Percentiles rank a stretch among this genome's conserved stretches.
Conservation (phyloP, 768 basidiomycete genomes). For the Boletus reticulatus region DNA sequence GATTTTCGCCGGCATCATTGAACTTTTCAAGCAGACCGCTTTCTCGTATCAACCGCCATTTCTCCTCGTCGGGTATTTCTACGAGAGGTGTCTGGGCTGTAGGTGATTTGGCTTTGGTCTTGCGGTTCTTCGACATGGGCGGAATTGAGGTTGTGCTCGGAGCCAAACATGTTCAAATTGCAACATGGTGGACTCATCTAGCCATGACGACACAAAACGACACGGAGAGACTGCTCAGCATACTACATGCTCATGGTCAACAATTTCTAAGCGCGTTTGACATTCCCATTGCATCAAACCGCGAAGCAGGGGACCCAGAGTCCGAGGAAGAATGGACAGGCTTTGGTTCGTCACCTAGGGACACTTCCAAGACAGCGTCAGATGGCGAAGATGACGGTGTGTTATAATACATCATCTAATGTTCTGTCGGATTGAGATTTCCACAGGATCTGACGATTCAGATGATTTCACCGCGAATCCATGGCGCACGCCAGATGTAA, state of each 20-base stretch:
- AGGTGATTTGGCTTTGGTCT: constrained; percentile 11
- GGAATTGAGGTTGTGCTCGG: not conserved
- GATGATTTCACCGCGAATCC: constrained; percentile 40
- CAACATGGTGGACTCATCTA: not conserved
- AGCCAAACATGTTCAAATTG: constrained; percentile 9
- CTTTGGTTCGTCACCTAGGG: constrained; percentile 17
- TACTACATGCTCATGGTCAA: constrained; percentile 46
- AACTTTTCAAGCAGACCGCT: constrained; percentile 54
- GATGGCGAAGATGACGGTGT: constrained; percentile 22
- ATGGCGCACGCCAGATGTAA: constrained; percentile 42
- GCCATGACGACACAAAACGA: constrained; percentile 20
- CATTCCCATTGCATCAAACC: constrained; percentile 17
- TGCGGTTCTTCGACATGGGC: constrained; percentile 31
- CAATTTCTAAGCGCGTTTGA: constrained; percentile 44
- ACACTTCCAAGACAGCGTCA: constrained; percentile 5
- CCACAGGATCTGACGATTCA: constrained; percentile 36
- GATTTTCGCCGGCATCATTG: constrained; percentile 10
- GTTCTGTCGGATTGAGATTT: not conserved
- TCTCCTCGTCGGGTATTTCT: constrained; percentile 69
- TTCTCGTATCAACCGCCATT: constrained; percentile 73
- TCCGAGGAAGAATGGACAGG: constrained; percentile 44
- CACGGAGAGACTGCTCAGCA: constrained; percentile 34
- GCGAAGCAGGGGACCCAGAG: constrained; percentile 19
- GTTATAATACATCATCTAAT: not conserved
- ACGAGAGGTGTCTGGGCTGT: constrained; percentile 24